Evolutionary conservation across 371 early-diverging fungal genomes (phyloP).

Genomic region (Mortierella sp.): DNA sequence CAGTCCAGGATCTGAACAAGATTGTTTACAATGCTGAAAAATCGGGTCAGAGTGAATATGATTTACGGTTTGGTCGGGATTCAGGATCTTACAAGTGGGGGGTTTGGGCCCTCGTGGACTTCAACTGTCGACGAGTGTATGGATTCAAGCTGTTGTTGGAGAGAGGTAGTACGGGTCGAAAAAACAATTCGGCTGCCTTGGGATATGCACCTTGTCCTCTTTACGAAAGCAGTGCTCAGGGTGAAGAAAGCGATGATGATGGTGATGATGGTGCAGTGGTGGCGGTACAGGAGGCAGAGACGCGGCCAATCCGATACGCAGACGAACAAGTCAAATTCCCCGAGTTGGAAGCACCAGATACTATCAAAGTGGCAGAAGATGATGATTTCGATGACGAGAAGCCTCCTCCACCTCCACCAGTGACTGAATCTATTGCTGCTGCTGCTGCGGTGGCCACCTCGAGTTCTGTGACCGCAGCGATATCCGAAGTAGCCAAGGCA

Average conservation of each 20-base stretch:
- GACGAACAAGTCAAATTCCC: conserved; percentile 35
- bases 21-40: conserved; percentile 45
- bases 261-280: conserved; percentile 17
- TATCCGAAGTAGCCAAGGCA: conserved; percentile 39
- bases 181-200: conserved; percentile 22
- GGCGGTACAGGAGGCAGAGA: no score
- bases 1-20: conserved; percentile 30
- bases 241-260: no score
- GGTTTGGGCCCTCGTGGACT: conserved; percentile 44
- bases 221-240: conserved; percentile 13
- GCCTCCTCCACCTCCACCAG: conserved; percentile 3
- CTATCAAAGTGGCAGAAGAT: conserved; percentile 21
- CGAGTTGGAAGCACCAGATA: conserved; percentile 25
- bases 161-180: background rate
- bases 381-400: conserved; percentile 41
- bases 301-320: conserved; percentile 34
- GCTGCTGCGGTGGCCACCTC: conserved; percentile 6
- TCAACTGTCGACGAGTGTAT: conserved; percentile 44
- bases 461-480: conserved; percentile 21
- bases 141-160: conserved; percentile 37
- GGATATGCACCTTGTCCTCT: conserved; percentile 45
- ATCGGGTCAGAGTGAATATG: conserved; percentile 32
- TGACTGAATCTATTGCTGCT: background rate
- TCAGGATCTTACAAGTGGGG: conserved; percentile 21
- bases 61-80: conserved; percentile 24